Evolutionary conservation across 306 rosid genomes (phyloP).

Genomic region (Lathyrus aphaca): DNA sequence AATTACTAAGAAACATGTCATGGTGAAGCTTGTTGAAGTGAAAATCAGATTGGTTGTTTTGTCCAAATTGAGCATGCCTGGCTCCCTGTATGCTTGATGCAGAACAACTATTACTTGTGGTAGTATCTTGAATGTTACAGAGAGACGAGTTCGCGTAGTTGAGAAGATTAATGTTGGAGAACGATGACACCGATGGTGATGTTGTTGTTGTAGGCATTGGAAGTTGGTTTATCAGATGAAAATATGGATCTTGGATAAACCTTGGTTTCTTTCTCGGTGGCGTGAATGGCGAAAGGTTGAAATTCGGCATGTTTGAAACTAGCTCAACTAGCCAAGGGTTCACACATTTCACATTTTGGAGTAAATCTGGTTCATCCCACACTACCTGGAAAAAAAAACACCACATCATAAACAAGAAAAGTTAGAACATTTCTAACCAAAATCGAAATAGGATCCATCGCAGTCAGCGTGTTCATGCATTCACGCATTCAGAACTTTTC

Average conservation of each 20-base stretch:
- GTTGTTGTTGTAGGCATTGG: constrained; percentile 56
- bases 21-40: constrained; percentile 58
- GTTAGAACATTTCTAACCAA: constrained; percentile 16
- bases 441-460: no score
- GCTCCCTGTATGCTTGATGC: constrained; percentile 97
- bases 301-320: constrained; percentile 72
- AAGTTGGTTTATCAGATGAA: constrained; percentile 59
- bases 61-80: constrained; percentile 95
- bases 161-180: constrained; percentile 52
- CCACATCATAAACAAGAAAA: constrained; percentile 23
- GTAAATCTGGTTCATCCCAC: constrained; percentile 98
- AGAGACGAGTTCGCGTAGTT: constrained; percentile 55
- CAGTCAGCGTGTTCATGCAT: no score
- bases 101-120: background rate
- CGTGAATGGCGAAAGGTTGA: constrained; percentile 75
- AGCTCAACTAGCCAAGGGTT: constrained; percentile 94
- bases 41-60: constrained; percentile 57
- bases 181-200: constrained; percentile 39
- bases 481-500: no score
- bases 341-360: constrained; percentile 88
- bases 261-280: constrained; percentile 78
- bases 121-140: constrained; percentile 48
- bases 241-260: constrained; percentile 57
- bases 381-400: constrained; percentile 56
- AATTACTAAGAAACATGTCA: constrained; percentile 48